phyloP scores from a whole-genome alignment of 2,329 filamentous ascomycete genomes.

The Paraconiothyrium brasiliense region DNA sequence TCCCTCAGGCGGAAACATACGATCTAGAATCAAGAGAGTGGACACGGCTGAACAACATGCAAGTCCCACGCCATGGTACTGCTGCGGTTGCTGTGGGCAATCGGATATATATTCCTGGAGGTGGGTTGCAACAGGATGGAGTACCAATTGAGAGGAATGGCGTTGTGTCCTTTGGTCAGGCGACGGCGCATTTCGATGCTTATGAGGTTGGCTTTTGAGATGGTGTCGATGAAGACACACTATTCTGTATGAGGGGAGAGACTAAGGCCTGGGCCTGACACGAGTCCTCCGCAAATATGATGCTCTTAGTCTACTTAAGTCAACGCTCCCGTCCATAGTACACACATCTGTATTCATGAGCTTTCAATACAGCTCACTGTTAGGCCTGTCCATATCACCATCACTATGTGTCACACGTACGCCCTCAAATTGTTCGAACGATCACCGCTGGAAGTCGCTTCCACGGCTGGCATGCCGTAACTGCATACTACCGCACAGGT shows the following conservation, averaged over 20 bases:
- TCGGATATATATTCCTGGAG: conserved; percentile 22
- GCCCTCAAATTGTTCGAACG: no score
- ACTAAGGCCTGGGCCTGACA: no score
- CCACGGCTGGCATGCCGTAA: neutral
- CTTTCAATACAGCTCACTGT: no score
- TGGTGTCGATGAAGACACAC: no score
- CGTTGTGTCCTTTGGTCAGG: neutral
- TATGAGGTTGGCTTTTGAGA: neutral
- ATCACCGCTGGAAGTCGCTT: neutral
- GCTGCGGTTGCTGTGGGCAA: conserved; percentile 16
- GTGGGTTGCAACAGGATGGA: conserved; percentile 17
- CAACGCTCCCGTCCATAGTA: no score
- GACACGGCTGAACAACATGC: conserved; percentile 14
- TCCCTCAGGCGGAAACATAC: conserved; percentile 16
- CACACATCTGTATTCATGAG: no score
- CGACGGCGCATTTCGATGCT: conserved; percentile 9
- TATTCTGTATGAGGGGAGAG: neutral
- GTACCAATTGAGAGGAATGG: conserved; percentile 4
- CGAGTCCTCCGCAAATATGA: no score
- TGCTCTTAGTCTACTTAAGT: no score
- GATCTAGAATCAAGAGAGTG: conserved; percentile 14
- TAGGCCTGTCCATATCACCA: no score
- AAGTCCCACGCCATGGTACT: conserved; percentile 19
- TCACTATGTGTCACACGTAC: no score
- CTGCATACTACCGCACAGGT: neutral